A percentile compares a stretch with the other conserved stretches of the same genome.
These are phyloP conservation scores for Chaetoceros muelleri DNA, from an alignment of 108 stramenopile genomes.

Conservation along the genomic window DNA sequence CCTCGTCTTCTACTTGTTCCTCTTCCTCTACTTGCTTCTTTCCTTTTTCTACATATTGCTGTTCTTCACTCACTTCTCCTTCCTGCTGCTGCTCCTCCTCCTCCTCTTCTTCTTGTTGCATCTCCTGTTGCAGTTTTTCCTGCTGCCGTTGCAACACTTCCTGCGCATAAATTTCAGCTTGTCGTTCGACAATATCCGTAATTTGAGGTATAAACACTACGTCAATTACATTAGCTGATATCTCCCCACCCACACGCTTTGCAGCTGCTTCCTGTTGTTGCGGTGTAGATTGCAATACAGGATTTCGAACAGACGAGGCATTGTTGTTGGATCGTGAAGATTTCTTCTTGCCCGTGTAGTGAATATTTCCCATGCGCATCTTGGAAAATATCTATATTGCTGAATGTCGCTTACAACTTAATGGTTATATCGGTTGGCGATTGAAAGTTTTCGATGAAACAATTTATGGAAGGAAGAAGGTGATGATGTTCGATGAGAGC, in stretches of 20 bases:
- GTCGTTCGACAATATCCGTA: conserved; percentile 23
- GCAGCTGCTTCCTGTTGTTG: conserved; percentile 29
- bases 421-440: too few relatives aligned
- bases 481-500: too few relatives aligned
- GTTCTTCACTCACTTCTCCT: conserved; percentile 19
- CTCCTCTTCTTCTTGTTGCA: conserved; percentile 5
- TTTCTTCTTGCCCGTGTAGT: background rate
- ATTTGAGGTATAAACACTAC: conserved; percentile 40
- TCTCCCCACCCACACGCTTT: conserved; percentile 40
- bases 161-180: conserved; percentile 46
- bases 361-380: conserved; percentile 26
- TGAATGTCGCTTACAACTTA: too few relatives aligned
- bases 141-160: conserved; percentile 21
- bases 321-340: too few relatives aligned
- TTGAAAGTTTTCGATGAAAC: too few relatives aligned
- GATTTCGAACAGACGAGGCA: too few relatives aligned
- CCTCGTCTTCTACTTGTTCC: conserved; percentile 5
- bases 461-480: too few relatives aligned
- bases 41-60: conserved; percentile 4
- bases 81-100: conserved; percentile 1
- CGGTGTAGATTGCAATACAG: conserved; percentile 1
- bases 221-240: conserved; percentile 59
- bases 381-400: too few relatives aligned
- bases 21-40: background rate
- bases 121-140: background rate